Base-by-base conservation (phyloP, 192 early-diverging fungal species). In the Linnemannia exigua region DNA sequence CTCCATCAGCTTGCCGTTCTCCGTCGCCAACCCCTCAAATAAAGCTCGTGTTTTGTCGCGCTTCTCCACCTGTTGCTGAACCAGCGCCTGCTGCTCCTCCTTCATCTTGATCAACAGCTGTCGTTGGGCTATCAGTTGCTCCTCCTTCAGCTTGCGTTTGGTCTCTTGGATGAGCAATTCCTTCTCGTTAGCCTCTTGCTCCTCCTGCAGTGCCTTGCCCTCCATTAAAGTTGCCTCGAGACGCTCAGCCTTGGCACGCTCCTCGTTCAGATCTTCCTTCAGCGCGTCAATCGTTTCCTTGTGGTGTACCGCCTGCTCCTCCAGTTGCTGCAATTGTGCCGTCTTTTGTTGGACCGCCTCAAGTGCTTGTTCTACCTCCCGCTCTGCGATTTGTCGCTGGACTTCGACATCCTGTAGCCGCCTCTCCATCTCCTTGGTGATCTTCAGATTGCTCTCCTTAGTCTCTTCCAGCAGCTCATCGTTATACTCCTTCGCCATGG, bases 1-100 rank as follows among this genome's bases (percentile, higher is more conserved):
- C 70, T 86, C 84, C 84, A 79, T 75, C 74, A 86, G 63, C 70
- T 86, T 86, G 25, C 84, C 84, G 31, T 86, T 86, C 51, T 86
- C 79, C 3, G 84, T 86, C 36, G 84, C 77, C 12, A 86, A 70
- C 3, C 84, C 78, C 67, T 86, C 84, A 79, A 86, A 80, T 22
- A 80, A 68, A 3, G 77, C 84, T 33, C 73, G 72, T 22, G 84
- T 79, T 33, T 86, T 86, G 47, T 80, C 84, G 20, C 78, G 68
- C 35, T 70, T 74, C 74, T 66, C 70, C 6, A 86, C 41, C 22
- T 86, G 73, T 22, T 86, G 78, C 51, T 72, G 70, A 51, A 72
- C 61, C 5, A 72, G 33, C 1, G 67, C 38, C 35, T 86, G 78
- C 63, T 86, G 84, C 15, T 86, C 84, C 63, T 86, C 74, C 70